Evolutionary conservation across 164 flowering plant species (phyloP).

Genomic region (Kalanchoe fedtschenkoi): DNA sequence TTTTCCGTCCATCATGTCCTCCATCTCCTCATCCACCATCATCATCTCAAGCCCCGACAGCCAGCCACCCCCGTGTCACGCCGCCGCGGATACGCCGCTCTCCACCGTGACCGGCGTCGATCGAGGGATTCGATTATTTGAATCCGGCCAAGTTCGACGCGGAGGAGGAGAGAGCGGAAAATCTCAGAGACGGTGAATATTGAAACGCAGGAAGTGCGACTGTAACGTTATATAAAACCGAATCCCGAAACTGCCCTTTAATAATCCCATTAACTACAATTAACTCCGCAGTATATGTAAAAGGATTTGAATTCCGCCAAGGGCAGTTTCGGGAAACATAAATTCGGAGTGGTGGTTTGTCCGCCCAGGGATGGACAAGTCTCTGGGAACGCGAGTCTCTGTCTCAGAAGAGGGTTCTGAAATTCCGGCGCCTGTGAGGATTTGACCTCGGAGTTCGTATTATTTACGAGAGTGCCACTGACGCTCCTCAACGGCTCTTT

Average conservation of each 20-base stretch:
- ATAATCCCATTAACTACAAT: neutral
- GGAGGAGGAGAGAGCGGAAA: neutral
- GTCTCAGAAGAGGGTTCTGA: conserved; percentile 14
- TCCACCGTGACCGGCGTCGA: neutral
- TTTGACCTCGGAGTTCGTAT: neutral
- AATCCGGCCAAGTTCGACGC: neutral
- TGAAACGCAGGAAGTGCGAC: neutral
- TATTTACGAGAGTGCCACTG: conserved; percentile 17
- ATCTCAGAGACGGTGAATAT: neutral
- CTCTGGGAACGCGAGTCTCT: conserved; percentile 16
- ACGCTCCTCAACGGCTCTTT: conserved; percentile 14
- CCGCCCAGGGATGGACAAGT: conserved; percentile 13
- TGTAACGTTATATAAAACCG: neutral
- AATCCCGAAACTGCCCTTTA: neutral
- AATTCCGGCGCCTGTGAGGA: conserved; percentile 15
- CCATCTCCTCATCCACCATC: conserved; percentile 56
- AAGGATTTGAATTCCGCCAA: neutral
- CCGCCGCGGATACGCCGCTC: neutral
- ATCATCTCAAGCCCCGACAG: neutral
- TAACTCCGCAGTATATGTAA: neutral
- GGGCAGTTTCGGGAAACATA: neutral
- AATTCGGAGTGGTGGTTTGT: conserved; percentile 8
- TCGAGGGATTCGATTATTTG: neutral
- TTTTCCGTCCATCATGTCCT: conserved; percentile 18
- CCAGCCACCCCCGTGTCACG: neutral